Base-by-base conservation (phyloP, 768 basidiomycete genomes). In the Candolleomyces eurysporus region DNA sequence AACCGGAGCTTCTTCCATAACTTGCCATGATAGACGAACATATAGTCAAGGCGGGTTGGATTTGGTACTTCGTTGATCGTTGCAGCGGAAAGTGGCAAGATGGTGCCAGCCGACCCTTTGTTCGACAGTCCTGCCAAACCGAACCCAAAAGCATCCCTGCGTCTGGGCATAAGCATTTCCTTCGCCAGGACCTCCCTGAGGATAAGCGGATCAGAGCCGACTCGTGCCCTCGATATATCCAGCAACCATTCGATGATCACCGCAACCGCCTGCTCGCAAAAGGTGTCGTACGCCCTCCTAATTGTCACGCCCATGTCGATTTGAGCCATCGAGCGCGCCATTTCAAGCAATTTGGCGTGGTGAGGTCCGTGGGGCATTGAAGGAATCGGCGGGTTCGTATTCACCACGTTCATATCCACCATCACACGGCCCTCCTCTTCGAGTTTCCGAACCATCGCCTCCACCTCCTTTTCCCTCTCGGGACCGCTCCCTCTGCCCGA, bases 301-400 rank as follows among this genome's bases (percentile, higher is more conserved):
- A 98, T 86, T 4, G 92, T 95, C 43, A 97, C 91, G 14, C 91
- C 94, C 2, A 98, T 79, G 66, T 98, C 96, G 61, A 98, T 94
- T 68, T 94, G 90, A 6, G 87, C 78, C 62, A 98, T 87, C 57
- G 84, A 80, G 62, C 87, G 87, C 0, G 93, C 92, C 57, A 89
- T 87, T 63, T 92, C 91, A 22, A 96, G 82, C 40, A 96, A 79
- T 51, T 77, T 68, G 7, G 69, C 63, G 16, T 61, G 61, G 17
- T 61, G 60, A 10, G 43, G 60, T 19, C 55, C 48, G 26, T 61
- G 61, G 3, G 53, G 43, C 8, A 75, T 76, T 63, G 81, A 79
- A 36, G 36, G 36, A 36, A 36, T 36, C 10, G 79, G 26, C 40
- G 61, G 61, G 22, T 61, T 56, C 11, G 61, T 57, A 36, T 57